Percentiles rank a stretch among this genome's conserved stretches.
Conservation (phyloP, 2,329 filamentous ascomycete species). For the Apiospora arundinis region DNA sequence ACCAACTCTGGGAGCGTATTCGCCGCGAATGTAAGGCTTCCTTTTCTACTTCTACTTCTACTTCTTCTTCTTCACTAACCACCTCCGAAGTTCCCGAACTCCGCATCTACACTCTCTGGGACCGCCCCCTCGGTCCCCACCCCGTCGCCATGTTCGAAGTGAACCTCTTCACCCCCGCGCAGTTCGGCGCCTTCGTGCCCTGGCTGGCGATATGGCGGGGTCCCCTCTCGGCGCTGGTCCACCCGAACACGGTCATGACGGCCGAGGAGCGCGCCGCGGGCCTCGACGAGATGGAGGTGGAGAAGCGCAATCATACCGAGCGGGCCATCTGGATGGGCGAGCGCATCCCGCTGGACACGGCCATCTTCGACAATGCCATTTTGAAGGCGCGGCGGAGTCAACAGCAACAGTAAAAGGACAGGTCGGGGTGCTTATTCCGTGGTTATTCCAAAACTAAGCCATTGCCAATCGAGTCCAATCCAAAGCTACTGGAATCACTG, state of each 20-base stretch:
- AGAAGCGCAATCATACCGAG: conserved; percentile 66
- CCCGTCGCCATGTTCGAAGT: conserved; percentile 91
- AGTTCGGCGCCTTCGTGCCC: conserved; percentile 87
- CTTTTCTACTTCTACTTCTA: not conserved
- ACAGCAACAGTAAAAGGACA: not conserved
- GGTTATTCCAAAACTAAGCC: no score
- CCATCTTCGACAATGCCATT: not conserved
- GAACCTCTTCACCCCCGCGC: conserved; percentile 81
- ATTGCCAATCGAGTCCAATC: not conserved
- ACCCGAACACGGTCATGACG: conserved; percentile 73
- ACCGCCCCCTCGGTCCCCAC: conserved; percentile 81
- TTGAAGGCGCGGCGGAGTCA: not conserved
- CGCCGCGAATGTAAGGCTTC: conserved; percentile 72
- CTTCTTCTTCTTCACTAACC: not conserved
- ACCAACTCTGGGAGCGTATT: conserved; percentile 78
- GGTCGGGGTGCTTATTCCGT: no score
- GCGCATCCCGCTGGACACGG: conserved; percentile 64
- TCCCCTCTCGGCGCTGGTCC: conserved; percentile 77
- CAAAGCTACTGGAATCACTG: not conserved
- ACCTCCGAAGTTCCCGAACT: conserved; percentile 74
- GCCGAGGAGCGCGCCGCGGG: conserved; percentile 28
- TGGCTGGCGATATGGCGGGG: conserved; percentile 87
- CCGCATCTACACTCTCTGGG: conserved; percentile 80
- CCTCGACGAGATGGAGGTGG: conserved; percentile 33
- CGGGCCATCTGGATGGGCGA: conserved; percentile 79